These are phyloP conservation scores for Penicillium vulpinum DNA, from an alignment of 2,329 filamentous ascomycete species.

Conservation along the genomic window DNA sequence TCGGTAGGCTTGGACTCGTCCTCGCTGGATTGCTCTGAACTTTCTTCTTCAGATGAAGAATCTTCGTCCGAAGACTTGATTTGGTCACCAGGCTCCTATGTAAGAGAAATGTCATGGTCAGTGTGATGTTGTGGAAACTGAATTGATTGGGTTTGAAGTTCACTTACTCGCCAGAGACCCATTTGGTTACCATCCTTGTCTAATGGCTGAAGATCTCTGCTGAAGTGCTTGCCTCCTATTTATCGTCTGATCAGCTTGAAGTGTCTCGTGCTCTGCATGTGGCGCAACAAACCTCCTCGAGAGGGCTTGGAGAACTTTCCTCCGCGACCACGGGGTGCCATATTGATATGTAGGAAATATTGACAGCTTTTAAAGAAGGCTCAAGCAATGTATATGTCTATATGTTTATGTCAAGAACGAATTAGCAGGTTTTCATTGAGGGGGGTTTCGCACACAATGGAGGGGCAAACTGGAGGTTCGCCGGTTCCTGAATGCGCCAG, in stretches of 20 bases:
- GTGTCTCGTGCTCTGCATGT: background rate
- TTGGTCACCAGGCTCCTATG: conserved; percentile 39
- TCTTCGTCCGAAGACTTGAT: conserved; percentile 50
- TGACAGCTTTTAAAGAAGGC: background rate
- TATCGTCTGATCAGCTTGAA: conserved; percentile 4
- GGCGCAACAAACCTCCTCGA: conserved; percentile 68
- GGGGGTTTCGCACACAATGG: conserved; percentile 6
- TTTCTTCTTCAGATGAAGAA: conserved; percentile 46
- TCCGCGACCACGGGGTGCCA: conserved; percentile 68
- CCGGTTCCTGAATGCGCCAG: background rate
- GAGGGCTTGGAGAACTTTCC: conserved; percentile 95
- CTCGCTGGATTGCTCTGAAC: conserved; percentile 51
- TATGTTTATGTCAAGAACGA: background rate
- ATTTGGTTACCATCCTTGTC: conserved; percentile 87
- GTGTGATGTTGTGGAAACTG: conserved; percentile 2
- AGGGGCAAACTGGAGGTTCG: conserved; percentile 18
- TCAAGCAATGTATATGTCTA: background rate
- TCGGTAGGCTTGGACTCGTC: conserved; percentile 45
- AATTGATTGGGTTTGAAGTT: conserved; percentile 6
- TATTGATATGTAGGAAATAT: conserved; percentile 20
- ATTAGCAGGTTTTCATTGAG: background rate
- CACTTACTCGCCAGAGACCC: conserved; percentile 77
- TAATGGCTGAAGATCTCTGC: conserved; percentile 81
- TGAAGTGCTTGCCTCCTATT: conserved; percentile 91
- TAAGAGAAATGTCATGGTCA: background rate